Conservation (phyloP, 306 rosid species). For the Nissolia schottii region DNA sequence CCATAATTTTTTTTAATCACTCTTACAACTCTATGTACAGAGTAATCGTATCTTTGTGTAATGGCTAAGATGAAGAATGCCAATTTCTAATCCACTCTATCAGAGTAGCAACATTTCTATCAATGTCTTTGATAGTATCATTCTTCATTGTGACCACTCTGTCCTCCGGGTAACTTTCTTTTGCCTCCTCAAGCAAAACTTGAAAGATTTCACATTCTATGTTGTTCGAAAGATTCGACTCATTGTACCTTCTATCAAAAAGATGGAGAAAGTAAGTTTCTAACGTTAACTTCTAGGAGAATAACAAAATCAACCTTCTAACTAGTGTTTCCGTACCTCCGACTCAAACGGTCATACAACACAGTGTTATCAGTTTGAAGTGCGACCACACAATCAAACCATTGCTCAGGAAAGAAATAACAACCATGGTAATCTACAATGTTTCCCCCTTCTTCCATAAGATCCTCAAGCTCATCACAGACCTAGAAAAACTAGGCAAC, state of each 20-base stretch:
- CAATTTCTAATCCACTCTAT: conserved; percentile 68
- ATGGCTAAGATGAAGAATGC: conserved; percentile 32
- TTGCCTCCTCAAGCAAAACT: conserved; percentile 82
- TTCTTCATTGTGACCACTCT: conserved; percentile 63
- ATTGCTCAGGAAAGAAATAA: conserved; percentile 87
- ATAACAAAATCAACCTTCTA: neutral
- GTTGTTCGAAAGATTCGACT: conserved; percentile 60
- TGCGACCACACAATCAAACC: conserved; percentile 86
- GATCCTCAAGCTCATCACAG: conserved; percentile 83
- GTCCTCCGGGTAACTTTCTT: conserved; percentile 65
- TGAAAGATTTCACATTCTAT: conserved; percentile 75
- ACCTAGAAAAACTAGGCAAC: neutral
- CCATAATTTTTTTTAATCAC: neutral
- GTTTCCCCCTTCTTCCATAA: conserved; percentile 77
- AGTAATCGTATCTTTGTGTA: neutral
- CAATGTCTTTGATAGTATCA: conserved; percentile 56
- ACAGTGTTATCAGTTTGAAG: conserved; percentile 80
- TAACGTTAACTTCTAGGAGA: neutral
- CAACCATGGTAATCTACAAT: conserved; percentile 87
- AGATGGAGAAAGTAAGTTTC: neutral
- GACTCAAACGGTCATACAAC: conserved; percentile 62
- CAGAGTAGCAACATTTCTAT: conserved; percentile 47
- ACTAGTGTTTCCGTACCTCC: conserved; percentile 33
- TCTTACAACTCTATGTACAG: neutral
- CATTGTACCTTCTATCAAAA: conserved; percentile 48